Percentiles rank a stretch among this genome's conserved stretches.
Conservation (phyloP, 768 basidiomycete species). For the Naganishia vaughanmartiniae region DNA sequence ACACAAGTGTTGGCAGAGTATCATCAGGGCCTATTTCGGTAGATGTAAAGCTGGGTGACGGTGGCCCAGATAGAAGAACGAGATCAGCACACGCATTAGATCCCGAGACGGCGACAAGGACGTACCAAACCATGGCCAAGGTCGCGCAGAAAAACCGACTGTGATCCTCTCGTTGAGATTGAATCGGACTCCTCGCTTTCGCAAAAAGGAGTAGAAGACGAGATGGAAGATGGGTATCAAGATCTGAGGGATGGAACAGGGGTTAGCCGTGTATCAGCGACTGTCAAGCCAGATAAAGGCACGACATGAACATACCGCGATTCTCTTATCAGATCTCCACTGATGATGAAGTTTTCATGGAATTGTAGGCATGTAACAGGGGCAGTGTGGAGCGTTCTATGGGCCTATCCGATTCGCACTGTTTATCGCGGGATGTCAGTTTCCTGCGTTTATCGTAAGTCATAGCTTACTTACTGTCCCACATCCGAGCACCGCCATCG, state of each 20-base stretch:
- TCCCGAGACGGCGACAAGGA: too few relatives aligned
- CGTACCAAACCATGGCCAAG: slow-evolving; percentile 36
- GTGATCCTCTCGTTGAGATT: slow-evolving; percentile 35
- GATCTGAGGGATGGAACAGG: slow-evolving; percentile 15
- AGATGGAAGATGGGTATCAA: slow-evolving; percentile 37
- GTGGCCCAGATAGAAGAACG: slow-evolving; percentile 8
- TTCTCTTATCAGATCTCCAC: slow-evolving; percentile 86
- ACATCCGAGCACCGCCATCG: slow-evolving; percentile 96
- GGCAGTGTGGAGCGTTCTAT: slow-evolving; percentile 87
- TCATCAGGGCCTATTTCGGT: slow-evolving; percentile 30
- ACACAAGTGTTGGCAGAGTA: slow-evolving; percentile 29
- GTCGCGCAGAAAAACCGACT: slow-evolving; percentile 35
- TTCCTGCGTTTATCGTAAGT: neutral
- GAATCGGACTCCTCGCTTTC: slow-evolving; percentile 32
- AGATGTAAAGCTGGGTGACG: slow-evolving; percentile 31
- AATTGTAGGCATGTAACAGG: slow-evolving; percentile 92
- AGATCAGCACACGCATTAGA: neutral
- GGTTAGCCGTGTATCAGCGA: neutral
- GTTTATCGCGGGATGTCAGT: neutral
- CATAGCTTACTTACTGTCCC: slow-evolving; percentile 77
- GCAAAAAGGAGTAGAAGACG: slow-evolving; percentile 35
- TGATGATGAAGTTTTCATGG: slow-evolving; percentile 89
- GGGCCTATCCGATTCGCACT: slow-evolving; percentile 98
- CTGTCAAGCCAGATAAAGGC: slow-evolving; percentile 7
- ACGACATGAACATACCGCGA: slow-evolving; percentile 62